A percentile compares a stretch with the other conserved stretches of the same genome.
phyloP scores from a whole-genome alignment of 192 early-diverging fungal species.

The Umbelopsis isabellina region DNA sequence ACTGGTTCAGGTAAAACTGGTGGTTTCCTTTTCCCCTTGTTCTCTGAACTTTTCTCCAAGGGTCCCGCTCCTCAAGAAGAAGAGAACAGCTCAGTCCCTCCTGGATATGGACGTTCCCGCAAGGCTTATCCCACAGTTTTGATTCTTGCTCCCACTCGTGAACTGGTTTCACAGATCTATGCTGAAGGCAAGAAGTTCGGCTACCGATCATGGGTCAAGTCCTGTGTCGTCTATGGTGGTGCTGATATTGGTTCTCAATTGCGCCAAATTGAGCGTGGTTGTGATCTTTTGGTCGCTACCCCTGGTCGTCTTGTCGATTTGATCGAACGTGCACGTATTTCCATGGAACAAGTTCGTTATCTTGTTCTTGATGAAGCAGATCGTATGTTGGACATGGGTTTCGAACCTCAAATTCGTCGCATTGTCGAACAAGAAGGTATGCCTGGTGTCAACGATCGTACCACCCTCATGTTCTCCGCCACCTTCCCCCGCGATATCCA shows the following conservation, averaged over 20 bases:
- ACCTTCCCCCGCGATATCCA: constrained; percentile 95
- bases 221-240: constrained; percentile 96
- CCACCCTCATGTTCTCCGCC: constrained; percentile 95
- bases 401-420: constrained; percentile 91
- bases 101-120: constrained; percentile 66
- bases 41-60: constrained; percentile 88
- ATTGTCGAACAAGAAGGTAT: constrained; percentile 84
- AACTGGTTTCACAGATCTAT: constrained; percentile 94
- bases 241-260: constrained; percentile 90
- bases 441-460: constrained; percentile 70
- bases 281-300: constrained; percentile 94
- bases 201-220: constrained; percentile 92
- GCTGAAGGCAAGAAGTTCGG: constrained; percentile 88
- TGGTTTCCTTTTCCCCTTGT: constrained; percentile 97
- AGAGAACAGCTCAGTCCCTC: constrained; percentile 35
- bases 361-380: constrained; percentile 97
- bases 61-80: constrained; percentile 62
- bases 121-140: constrained; percentile 78
- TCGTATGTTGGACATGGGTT: constrained; percentile 96
- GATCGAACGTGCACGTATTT: constrained; percentile 80
- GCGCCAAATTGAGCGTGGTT: constrained; percentile 89
- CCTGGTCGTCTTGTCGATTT: constrained; percentile 96
- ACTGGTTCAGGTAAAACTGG: constrained; percentile 96
- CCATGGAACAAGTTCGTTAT: constrained; percentile 77
- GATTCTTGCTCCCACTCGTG: constrained; percentile 93